Base-by-base conservation (phyloP, 495 filamentous ascomycete genomes). In the Podospora bellae-mahoneyi region DNA sequence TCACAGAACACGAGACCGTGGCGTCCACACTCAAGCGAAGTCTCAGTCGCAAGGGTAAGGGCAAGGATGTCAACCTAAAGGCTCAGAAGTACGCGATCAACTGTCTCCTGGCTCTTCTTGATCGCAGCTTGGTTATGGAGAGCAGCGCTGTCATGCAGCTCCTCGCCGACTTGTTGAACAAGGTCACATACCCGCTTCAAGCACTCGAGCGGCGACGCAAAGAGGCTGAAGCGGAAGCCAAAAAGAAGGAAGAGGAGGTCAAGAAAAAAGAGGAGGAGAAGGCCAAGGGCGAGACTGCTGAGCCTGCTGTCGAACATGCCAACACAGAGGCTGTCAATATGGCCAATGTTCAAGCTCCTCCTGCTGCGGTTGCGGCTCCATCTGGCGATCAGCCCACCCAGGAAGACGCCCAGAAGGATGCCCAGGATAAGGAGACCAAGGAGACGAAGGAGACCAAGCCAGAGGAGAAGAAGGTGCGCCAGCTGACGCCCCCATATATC, bases 61-160 rank as follows among this genome's bases (percentile, higher is more conserved):
- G 87, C 72, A 96, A 95, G 73, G 91, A 88, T 66, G 95, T 94
- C 77, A 87, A 87, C 63, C 85, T 79, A 72, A 94, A 90, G 76
- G 92, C 91, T 1, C 89, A 88, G 71, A 96, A 91, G 77, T 99
- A 89, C 74, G 92, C 95, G 19, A 83, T 99, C 72, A 99, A 98
- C 75, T 92, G 93, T 3, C 81, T 99, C 20, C 84, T 98, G 56
- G 87, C 87, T 70, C 86, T 99, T 2, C 84, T 99, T 54, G 95
- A 98, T 76, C 91, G 95, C 20, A 89, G 90, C 65, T 83, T 98
- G 70, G 91, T 98, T 70, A 96, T 96, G 83, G 94, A 99, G 79
- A 99, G 91, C 79, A 92, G 93, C 19, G 84, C 87, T 13, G 95
- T 97, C 64, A 98, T 99, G 93, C 94, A 98, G 73, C 89, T 92